phyloP scores from a whole-genome alignment of 169 alveolate species.

The Plasmodium falciparum region DNA sequence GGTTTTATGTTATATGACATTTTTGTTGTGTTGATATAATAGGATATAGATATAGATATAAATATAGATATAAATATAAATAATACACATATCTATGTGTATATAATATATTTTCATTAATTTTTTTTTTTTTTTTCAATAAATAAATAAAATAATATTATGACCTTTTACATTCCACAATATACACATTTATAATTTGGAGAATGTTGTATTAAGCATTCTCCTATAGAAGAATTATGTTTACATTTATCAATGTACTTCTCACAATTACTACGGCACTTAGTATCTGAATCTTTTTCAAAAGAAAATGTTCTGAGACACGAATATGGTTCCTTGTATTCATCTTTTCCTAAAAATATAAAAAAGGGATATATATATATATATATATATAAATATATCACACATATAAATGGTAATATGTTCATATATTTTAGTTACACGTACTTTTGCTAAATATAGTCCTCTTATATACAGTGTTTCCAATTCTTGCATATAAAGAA shows the following conservation, averaged over 20 bases:
- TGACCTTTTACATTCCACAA: constrained; percentile 54
- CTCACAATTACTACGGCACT: constrained; percentile 53
- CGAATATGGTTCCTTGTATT: constrained; percentile 47
- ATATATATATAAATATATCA: not conserved
- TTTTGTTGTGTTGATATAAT: no score
- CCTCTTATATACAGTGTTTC: constrained; percentile 24
- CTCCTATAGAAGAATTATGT: constrained; percentile 21
- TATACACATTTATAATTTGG: constrained; percentile 51
- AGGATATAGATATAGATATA: no score
- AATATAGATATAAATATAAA: no score
- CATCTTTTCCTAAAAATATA: constrained; percentile 37
- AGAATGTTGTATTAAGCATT: constrained; percentile 10
- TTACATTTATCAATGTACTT: constrained; percentile 22
- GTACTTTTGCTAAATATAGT: constrained; percentile 17
- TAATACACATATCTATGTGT: no score
- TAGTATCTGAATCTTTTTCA: constrained; percentile 10
- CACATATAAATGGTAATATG: not conserved
- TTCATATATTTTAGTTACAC: not conserved
- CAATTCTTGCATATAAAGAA: constrained; percentile 1
- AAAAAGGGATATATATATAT: not conserved
- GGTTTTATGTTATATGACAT: no score
- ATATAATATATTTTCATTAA: not conserved
- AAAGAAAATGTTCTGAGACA: constrained; percentile 53
- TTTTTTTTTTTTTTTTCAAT: constrained; percentile 4
- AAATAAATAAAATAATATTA: not conserved